Base-by-base conservation (phyloP, 2,329 filamentous ascomycete species). In the Myotisia sp. region DNA sequence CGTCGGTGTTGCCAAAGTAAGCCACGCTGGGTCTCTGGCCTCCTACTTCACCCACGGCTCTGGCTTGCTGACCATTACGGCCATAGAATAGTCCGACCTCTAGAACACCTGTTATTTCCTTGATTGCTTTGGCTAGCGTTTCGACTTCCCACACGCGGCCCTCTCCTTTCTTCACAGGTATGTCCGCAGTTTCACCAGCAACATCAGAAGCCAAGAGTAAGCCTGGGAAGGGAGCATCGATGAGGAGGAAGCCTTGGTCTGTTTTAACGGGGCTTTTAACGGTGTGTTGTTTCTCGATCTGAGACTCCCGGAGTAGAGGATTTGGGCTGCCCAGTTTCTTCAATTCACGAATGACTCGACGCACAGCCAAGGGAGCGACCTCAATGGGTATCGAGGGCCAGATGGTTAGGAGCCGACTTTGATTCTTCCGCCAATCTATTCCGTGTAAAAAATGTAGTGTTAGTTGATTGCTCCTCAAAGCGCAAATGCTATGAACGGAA, bases 361-460 rank as follows among this genome's bases (percentile, higher is more conserved):
- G 73, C 18, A 81, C 80, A 26, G 85, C 77, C 44, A 90, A 71
- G 14, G 87, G 90, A 21, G 86, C 79, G 30, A 98, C 84, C 60
- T 98, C 90, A 47, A 98, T 86, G 14, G 90, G 90, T 38, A 98
- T 83, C 20, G 67, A 67, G 47, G 82, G 79, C 85, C 87, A 98
- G 42, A 67, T 70, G 3, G 68, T 71, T 19, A 77, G 71, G 18
- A 98, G 71, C 26, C 81, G 73, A 22, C 70, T 62, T 41, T 85
- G 84, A 44, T 86, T 72, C 62, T 98, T 98, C 49, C 90, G 76
- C 55, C 86, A 92, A 60, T 98, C 90, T 76, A 52, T 19, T 10
- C 7, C 14, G 6, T n/a, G 8, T 6, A n/a, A 21, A 16, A 14
- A 21, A 30, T 7, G 19, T n/a, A 16, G 18, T 17, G 3, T n/a